Conservation (phyloP, 306 rosid genomes). For the Sicyos baderoa region DNA sequence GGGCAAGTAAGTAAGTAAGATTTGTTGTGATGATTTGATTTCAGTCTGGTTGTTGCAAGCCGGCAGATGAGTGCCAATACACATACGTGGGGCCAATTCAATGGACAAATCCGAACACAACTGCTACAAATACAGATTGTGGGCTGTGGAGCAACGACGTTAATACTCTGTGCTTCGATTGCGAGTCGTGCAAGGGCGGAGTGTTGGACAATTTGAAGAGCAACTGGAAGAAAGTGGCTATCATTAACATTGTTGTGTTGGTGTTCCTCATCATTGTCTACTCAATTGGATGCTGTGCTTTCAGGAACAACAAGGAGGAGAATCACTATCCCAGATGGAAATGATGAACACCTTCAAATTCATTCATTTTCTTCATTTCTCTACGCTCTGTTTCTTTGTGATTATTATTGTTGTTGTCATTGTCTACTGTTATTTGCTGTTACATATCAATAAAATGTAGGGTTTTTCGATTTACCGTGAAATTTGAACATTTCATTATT, state of each 20-base stretch:
- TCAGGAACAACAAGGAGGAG: slow-evolving; percentile 58
- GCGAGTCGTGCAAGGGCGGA: slow-evolving; percentile 81
- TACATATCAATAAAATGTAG: background rate
- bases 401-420: background rate
- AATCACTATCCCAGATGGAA: slow-evolving; percentile 32
- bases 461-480: background rate
- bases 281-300: slow-evolving; percentile 73
- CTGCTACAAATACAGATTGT: slow-evolving; percentile 39
- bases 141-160: slow-evolving; percentile 38
- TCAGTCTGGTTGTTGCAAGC: slow-evolving; percentile 92
- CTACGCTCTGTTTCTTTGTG: too few species aligned
- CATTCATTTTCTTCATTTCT: background rate
- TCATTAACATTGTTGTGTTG: slow-evolving; percentile 45
- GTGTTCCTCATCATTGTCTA: slow-evolving; percentile 59
- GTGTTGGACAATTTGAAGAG: slow-evolving; percentile 55
- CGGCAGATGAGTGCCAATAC: slow-evolving; percentile 44
- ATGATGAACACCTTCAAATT: background rate
- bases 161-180: slow-evolving; percentile 46
- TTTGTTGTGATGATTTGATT: background rate
- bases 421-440: background rate
- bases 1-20: background rate
- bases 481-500: background rate
- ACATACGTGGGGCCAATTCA: slow-evolving; percentile 28
- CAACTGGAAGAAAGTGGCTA: slow-evolving; percentile 59
- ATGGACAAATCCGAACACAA: slow-evolving; percentile 25